A percentile compares a stretch with the other conserved stretches of the same genome.
phyloP scores from a whole-genome alignment of 306 rosid genomes.

The Begonia fuchsioides region DNA sequence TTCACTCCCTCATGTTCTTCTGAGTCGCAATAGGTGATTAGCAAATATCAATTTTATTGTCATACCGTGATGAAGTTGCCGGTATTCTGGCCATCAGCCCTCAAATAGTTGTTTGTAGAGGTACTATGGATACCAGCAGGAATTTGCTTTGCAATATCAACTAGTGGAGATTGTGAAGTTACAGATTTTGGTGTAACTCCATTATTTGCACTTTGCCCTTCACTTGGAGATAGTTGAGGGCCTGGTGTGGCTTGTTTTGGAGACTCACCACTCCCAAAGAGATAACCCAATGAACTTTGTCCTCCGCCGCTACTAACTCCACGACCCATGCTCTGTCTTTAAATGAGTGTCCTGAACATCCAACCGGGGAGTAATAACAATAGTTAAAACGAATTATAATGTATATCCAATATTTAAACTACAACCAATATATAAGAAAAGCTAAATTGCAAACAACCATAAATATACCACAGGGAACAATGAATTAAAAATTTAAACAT shows the following conservation, averaged over 20 bases:
- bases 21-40: neutral
- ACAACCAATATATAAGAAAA: too few relatives aligned
- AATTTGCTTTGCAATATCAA: conserved; percentile 49
- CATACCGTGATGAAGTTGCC: conserved; percentile 94
- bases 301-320: conserved; percentile 99
- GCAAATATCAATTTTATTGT: conserved; percentile 5
- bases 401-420: too few relatives aligned
- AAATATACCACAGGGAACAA: too few relatives aligned
- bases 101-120: conserved; percentile 52
- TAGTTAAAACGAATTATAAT: too few relatives aligned
- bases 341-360: too few relatives aligned
- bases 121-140: conserved; percentile 93
- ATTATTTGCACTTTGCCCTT: conserved; percentile 26
- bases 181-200: conserved; percentile 50
- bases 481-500: too few relatives aligned
- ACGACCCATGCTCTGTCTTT: too few relatives aligned
- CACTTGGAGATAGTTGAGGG: conserved; percentile 28
- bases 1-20: too few relatives aligned
- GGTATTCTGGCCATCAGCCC: conserved; percentile 87
- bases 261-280: conserved; percentile 86
- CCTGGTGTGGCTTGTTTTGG: conserved; percentile 39
- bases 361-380: too few relatives aligned
- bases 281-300: conserved; percentile 95
- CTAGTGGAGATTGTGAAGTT: conserved; percentile 23
- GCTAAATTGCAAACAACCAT: too few relatives aligned